Conservation (phyloP, 2,329 filamentous ascomycete genomes). For the Macroventuria anomochaeta region DNA sequence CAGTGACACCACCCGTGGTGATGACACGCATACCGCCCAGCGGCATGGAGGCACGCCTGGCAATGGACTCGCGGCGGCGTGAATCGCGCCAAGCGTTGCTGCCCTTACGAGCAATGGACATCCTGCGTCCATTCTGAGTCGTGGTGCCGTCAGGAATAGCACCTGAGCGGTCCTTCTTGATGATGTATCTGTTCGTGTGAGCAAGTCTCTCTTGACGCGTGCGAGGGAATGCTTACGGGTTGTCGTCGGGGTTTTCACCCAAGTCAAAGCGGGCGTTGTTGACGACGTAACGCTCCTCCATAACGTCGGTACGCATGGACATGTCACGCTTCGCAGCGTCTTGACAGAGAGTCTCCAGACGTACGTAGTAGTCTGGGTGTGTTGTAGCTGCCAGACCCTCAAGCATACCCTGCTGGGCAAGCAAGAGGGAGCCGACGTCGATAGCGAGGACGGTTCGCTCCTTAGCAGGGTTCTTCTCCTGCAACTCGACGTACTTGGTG, state of each 20-base stretch:
- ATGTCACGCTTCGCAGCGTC: conserved; percentile 73
- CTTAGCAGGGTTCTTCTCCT: conserved; percentile 77
- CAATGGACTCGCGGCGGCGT: conserved; percentile 80
- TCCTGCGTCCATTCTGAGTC: conserved; percentile 47
- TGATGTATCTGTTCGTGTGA: conserved; percentile 75
- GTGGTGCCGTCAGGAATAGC: conserved; percentile 62
- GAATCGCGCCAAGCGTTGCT: conserved; percentile 81
- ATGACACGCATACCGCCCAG: conserved; percentile 74
- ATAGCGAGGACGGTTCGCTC: conserved; percentile 83
- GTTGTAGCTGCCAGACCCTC: conserved; percentile 81
- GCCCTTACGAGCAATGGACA: conserved; percentile 70
- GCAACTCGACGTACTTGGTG: conserved; percentile 77
- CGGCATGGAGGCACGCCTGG: conserved; percentile 76
- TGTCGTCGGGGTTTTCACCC: conserved; percentile 77
- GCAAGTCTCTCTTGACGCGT: background rate
- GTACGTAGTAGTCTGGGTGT: conserved; percentile 80
- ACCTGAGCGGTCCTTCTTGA: conserved; percentile 62
- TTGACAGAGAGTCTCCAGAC: conserved; percentile 81
- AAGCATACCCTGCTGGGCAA: conserved; percentile 78
- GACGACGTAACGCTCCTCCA: conserved; percentile 86
- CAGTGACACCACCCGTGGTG: conserved; percentile 78
- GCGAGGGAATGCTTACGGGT: conserved; percentile 48
- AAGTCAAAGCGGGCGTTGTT: conserved; percentile 90
- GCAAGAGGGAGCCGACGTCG: conserved; percentile 79
- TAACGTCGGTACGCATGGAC: conserved; percentile 79